Evolutionary conservation across 805 yeast species (phyloP).

Genomic region (Kodamaea leandrae): DNA sequence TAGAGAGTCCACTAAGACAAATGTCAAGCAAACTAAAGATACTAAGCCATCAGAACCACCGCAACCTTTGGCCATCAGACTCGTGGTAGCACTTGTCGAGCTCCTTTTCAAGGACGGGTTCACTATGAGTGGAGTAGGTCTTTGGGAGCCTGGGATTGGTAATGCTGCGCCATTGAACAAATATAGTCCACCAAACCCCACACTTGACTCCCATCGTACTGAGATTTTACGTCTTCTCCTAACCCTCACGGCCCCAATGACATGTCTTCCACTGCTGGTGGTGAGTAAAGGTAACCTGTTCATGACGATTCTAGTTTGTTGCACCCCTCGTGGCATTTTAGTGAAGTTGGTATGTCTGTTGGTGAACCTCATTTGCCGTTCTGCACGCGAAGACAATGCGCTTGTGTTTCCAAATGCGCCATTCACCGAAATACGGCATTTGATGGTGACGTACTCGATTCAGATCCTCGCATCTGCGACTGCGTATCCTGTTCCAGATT

Average conservation of each 20-base stretch:
- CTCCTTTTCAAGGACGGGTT: constrained; percentile 2
- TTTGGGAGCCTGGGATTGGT: constrained; percentile 85
- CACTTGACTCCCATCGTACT: constrained; percentile 59
- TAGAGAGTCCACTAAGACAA: background rate
- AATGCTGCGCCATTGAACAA: constrained; percentile 23
- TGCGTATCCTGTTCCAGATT: constrained; percentile 59
- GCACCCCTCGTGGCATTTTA: constrained; percentile 47
- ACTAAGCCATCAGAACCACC: background rate
- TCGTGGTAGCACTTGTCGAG: background rate
- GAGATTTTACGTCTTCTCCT: constrained; percentile 64
- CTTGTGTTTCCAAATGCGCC: constrained; percentile 29
- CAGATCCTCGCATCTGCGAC: constrained; percentile 62
- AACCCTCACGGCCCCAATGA: constrained; percentile 52
- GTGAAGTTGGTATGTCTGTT: constrained; percentile 64
- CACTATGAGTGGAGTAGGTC: constrained; percentile 5
- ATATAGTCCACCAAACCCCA: constrained; percentile 23
- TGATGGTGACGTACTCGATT: constrained; percentile 52
- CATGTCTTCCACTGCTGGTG: constrained; percentile 39
- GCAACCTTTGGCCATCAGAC: background rate
- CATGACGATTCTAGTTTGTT: constrained; percentile 52
- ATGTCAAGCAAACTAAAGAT: background rate
- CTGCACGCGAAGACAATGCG: constrained; percentile 47
- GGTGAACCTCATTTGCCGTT: constrained; percentile 58
- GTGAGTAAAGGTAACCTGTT: constrained; percentile 53
- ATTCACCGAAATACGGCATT: constrained; percentile 42